Base-by-base conservation (phyloP, 768 basidiomycete genomes). In the Tubosaeta sp. region DNA sequence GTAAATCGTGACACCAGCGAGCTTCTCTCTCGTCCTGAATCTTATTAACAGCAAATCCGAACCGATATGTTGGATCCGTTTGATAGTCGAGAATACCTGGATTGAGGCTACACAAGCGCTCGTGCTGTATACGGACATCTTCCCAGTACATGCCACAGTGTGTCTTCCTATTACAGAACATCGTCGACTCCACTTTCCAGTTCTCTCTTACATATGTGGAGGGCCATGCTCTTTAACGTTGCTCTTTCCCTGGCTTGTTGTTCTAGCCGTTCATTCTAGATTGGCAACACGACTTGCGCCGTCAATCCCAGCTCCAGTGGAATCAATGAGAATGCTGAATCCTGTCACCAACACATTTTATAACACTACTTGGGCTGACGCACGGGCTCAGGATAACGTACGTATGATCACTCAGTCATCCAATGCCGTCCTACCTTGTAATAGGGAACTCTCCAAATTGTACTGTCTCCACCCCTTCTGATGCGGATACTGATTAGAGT, bases 361-460 rank as follows among this genome's bases (percentile, higher is more conserved):
- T 18, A 19, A 11, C 9, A 7, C 34, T 19, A 48, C 34, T 29
- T 54, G 48, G 48, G 44, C 48, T 41, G 53, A 44, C 30, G 44
- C 48, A 13, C 36, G 18, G 38, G 24, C 1, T 6, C 19, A 35
- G 32, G 18, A 2, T 24, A n/a, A 25, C 18, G 53, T 54, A 13
- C 4, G 53, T 46, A 8, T 22, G 13, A 11, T 7, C 6, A 13
- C 4, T 16, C 4, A 12, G 21, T 11, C 10, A n/a, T 16, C 13
- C 14, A 12, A 5, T 27, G 44, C 24, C 19, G 35, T 42, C n/a
- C 25, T 31, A 14, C 4, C 11, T 16, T 42, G 32, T n/a, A n/a
- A 36, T 30, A 54, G 53, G 44, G 39, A 6, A 42, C 53, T n/a
- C 46, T 54, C 40, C 22, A 19, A 1, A 10, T 6, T 45, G 48